A percentile compares a stretch with the other conserved stretches of the same genome.
Conservation (phyloP, 805 yeast genomes). For the Kazachstania taianensis region DNA sequence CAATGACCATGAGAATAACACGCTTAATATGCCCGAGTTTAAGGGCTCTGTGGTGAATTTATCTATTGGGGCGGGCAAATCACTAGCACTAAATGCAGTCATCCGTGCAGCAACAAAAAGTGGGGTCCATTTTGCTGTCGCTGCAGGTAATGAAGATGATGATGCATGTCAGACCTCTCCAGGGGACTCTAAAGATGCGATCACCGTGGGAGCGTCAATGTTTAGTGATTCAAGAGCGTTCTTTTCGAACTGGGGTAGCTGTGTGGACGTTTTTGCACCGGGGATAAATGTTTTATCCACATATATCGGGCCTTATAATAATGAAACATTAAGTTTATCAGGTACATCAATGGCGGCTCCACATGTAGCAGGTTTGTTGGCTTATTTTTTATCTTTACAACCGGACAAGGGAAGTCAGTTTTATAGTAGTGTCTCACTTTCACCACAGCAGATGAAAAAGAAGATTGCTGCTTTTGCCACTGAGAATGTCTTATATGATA, state of each 20-base stretch:
- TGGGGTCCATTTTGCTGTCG: conserved; percentile 85
- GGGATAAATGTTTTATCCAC: conserved; percentile 82
- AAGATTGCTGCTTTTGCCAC: conserved; percentile 62
- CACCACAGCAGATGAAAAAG: conserved; percentile 67
- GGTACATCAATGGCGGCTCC: conserved; percentile 99
- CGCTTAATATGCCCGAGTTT: conserved; percentile 37
- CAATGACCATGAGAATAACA: conserved; percentile 48
- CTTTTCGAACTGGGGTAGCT: conserved; percentile 89
- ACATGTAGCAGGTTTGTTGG: conserved; percentile 80
- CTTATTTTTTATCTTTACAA: conserved; percentile 79
- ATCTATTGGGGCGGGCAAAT: conserved; percentile 88
- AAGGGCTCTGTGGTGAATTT: conserved; percentile 83
- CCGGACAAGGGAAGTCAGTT: conserved; percentile 62
- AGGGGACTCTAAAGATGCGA: conserved; percentile 70
- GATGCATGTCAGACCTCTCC: conserved; percentile 91
- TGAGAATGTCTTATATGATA: conserved; percentile 43
- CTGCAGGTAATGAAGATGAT: conserved; percentile 89
- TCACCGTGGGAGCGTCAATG: conserved; percentile 92
- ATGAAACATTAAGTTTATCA: conserved; percentile 69
- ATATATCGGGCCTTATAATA: conserved; percentile 55
- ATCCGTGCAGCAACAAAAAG: conserved; percentile 79
- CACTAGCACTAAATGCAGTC: conserved; percentile 74
- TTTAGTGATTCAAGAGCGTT: conserved; percentile 81
- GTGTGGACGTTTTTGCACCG: conserved; percentile 95
- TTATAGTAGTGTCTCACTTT: conserved; percentile 38